Evolutionary conservation across 306 rosid genomes (phyloP), one percentile per base, ranked within the genome.

Genomic region (Senna tora): DNA sequence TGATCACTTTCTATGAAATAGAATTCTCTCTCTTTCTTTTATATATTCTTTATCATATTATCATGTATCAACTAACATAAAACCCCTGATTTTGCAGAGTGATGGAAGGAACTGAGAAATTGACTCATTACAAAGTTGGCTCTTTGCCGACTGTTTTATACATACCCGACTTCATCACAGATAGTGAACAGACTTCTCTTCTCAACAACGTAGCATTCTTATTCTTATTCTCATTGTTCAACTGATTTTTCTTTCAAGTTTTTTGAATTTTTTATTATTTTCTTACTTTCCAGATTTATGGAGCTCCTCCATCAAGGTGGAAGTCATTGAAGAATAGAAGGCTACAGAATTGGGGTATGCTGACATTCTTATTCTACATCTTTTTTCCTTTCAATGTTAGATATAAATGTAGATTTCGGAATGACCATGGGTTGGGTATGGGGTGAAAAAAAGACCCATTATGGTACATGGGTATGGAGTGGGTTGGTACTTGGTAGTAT

Each of bases 261-360:
- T 50, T 4, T 38, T 5, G 7, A 8, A 36, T 54, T n/a, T 36
- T 16, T 16, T 67, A 25, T 17, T 55, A 11, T 25, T 65, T 43
- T 12, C 25, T 69, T 54, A 58, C 33, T 60, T 79, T 32, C 17
- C 77, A 93, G 98, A 84, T 93, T 70, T 58, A 88, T 74, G 89
- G 84, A 80, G 83, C 91, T 76, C 87, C 96, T 17, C 50, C 63
- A 30, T 85, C 93, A 4, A 90, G 85, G 84, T 93, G 98, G 98
- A 93, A 88, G 78, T 69, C 83, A 51, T 77, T 93, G 79, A 93
- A 85, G 80, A 88, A 90, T 66, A 90, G 96, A 73, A 88, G 98
- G 87, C 85, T 90, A 53, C 96, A 93, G 62, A 93, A 90, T 83
- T 93, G 96, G 96, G 98, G 98, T 93, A 81, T 49, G 73, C 22